Conservation (phyloP, 345 rosid genomes). For the Eucalyptus coolabah region DNA sequence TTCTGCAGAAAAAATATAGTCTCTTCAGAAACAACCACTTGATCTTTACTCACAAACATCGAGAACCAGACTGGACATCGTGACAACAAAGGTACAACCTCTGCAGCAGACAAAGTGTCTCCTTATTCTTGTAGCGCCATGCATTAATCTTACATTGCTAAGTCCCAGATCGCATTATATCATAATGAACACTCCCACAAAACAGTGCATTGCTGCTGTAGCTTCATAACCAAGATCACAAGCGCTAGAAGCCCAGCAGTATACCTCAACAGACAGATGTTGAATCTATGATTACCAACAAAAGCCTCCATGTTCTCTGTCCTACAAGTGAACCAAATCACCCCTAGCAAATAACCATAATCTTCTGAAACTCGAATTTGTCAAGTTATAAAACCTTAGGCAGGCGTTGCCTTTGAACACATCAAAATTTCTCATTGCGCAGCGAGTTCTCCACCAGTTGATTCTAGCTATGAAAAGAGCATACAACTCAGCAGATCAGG, state of each 20-base stretch:
- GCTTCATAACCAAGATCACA: not conserved
- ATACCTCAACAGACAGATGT: not conserved
- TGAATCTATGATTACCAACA: not conserved
- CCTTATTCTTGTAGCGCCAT: not conserved
- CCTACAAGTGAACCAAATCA: not conserved
- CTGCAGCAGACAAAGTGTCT: not conserved
- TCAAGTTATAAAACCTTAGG: not conserved
- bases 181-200: not conserved
- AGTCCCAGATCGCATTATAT: not conserved
- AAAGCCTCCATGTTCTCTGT: not conserved
- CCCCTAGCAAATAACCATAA: not conserved
- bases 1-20: not conserved
- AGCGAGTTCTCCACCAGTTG: not conserved
- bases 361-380: not conserved
- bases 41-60: not conserved
- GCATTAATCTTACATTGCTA: not conserved
- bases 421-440: not conserved
- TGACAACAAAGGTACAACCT: not conserved
- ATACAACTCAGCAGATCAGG: not conserved
- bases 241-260: not conserved
- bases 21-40: accelerated
- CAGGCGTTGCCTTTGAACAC: not conserved
- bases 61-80: not conserved
- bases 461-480: not conserved
- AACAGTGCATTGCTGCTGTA: not conserved